These are phyloP conservation scores for Penicillium subrubescens DNA, from an alignment of 495 filamentous ascomycete species.

Conservation along the genomic window DNA sequence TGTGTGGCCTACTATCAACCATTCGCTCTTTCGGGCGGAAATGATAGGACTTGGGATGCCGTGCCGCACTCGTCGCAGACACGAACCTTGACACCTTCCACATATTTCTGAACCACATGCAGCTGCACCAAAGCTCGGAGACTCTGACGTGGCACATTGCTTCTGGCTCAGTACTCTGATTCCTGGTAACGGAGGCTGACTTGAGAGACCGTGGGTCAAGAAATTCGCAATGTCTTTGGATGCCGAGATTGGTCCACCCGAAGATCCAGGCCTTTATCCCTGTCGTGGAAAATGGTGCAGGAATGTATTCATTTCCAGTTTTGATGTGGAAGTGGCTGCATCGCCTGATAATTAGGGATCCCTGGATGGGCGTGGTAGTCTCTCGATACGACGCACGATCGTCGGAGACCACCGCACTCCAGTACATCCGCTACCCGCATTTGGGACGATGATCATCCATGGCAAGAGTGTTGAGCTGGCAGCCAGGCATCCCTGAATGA, in stretches of 20 bases:
- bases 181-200: slow-evolving; percentile 34
- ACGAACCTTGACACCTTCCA: slow-evolving; percentile 46
- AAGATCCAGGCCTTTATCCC: slow-evolving; percentile 14
- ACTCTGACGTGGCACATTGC: slow-evolving; percentile 52
- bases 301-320: slow-evolving; percentile 9
- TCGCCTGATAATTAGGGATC: slow-evolving; percentile 11
- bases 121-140: slow-evolving; percentile 49
- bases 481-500: slow-evolving; percentile 35
- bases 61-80: slow-evolving; percentile 41
- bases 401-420: slow-evolving; percentile 26
- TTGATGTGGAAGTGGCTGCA: slow-evolving; percentile 19
- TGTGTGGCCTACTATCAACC: slow-evolving; percentile 44
- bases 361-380: neutral
- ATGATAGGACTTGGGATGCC: slow-evolving; percentile 43
- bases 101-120: slow-evolving; percentile 46
- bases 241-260: slow-evolving; percentile 15
- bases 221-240: slow-evolving; percentile 25
- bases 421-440: slow-evolving; percentile 21
- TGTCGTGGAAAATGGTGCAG: slow-evolving; percentile 20
- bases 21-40: slow-evolving; percentile 32
- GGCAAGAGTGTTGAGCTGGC: slow-evolving; percentile 38
- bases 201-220: slow-evolving; percentile 29
- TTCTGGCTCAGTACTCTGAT: slow-evolving; percentile 39
- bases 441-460: slow-evolving; percentile 35
- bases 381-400: slow-evolving; percentile 30